Conservation (phyloP, 2,329 filamentous ascomycete genomes). For the Trichoderma aggressivum region DNA sequence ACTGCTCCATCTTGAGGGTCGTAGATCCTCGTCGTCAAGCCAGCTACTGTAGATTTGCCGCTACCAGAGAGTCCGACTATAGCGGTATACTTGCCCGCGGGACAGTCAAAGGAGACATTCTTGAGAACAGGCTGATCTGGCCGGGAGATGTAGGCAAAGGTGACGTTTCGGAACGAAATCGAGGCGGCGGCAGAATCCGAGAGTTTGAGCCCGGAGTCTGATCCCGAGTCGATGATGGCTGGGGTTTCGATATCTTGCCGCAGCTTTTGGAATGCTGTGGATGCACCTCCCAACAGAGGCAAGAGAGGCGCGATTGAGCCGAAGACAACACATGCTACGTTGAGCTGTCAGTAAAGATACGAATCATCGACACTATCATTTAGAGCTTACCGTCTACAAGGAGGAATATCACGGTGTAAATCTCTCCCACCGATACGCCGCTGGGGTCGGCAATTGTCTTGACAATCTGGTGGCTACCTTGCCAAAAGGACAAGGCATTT, state of each 20-base stretch:
- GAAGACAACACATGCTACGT: constrained; percentile 55
- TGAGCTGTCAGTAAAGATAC: background rate
- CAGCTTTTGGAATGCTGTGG: constrained; percentile 57
- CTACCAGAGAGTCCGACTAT: constrained; percentile 58
- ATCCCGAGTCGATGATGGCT: constrained; percentile 43
- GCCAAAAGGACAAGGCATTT: constrained; percentile 66
- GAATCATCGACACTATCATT: background rate
- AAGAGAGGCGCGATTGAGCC: constrained; percentile 61
- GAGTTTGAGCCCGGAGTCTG: constrained; percentile 39
- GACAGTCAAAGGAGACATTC: constrained; percentile 46
- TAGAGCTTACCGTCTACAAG: constrained; percentile 52
- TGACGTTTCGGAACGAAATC: constrained; percentile 41
- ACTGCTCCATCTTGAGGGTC: constrained; percentile 50
- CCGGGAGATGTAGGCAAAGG: constrained; percentile 44
- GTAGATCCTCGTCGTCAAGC: constrained; percentile 55
- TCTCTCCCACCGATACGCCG: constrained; percentile 41
- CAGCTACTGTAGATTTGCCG: constrained; percentile 56
- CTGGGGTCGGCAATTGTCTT: constrained; percentile 35
- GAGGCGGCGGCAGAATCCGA: constrained; percentile 39
- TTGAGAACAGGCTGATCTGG: constrained; percentile 42
- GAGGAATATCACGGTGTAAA: constrained; percentile 63
- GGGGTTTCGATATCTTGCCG: constrained; percentile 54
- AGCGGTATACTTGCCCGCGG: constrained; percentile 49
- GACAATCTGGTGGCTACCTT: constrained; percentile 55
- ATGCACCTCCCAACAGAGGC: constrained; percentile 57